Evolutionary conservation across 2,329 filamentous ascomycete genomes (phyloP).

Genomic region (Colletotrichum incanum): DNA sequence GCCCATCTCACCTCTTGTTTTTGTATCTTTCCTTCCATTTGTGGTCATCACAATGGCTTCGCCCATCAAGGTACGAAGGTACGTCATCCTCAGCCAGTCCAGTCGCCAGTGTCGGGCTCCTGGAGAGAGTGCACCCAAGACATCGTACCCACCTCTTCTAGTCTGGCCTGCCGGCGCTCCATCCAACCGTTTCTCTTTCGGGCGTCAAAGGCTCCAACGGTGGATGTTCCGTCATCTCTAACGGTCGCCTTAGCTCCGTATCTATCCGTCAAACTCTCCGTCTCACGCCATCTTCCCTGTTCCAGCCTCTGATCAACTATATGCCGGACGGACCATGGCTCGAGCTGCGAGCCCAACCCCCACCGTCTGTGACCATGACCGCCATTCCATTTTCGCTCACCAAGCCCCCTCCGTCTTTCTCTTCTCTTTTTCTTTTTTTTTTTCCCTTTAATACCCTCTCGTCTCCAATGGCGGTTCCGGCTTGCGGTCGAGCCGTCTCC

Average conservation of each 20-base stretch:
- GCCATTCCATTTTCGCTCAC: slow-evolving; percentile 37
- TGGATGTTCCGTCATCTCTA: neutral
- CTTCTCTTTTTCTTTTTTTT: slow-evolving; percentile 12
- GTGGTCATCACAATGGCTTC: slow-evolving; percentile 38
- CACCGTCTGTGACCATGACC: slow-evolving; percentile 38
- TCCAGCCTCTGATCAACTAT: slow-evolving; percentile 46
- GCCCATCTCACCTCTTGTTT: slow-evolving; percentile 32
- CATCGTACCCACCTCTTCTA: neutral
- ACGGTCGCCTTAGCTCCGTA: slow-evolving; percentile 25
- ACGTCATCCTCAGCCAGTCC: slow-evolving; percentile 19
- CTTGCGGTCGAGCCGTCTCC: slow-evolving; percentile 29
- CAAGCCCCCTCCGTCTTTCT: slow-evolving; percentile 5
- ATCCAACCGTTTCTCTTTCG: neutral
- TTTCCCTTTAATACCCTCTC: neutral
- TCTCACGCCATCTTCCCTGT: slow-evolving; percentile 71
- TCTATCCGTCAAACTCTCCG: slow-evolving; percentile 69
- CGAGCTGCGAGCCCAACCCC: slow-evolving; percentile 34
- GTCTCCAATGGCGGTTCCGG: slow-evolving; percentile 32
- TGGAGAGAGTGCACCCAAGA: neutral
- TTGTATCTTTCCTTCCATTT: slow-evolving; percentile 40
- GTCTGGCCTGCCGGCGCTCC: neutral
- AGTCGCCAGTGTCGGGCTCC: neutral
- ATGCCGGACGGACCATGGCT: slow-evolving; percentile 33
- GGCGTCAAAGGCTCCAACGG: neutral
- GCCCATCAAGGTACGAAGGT: slow-evolving; percentile 19